Evolutionary conservation across 768 basidiomycete genomes (phyloP).

Genomic region (Russula foetens): DNA sequence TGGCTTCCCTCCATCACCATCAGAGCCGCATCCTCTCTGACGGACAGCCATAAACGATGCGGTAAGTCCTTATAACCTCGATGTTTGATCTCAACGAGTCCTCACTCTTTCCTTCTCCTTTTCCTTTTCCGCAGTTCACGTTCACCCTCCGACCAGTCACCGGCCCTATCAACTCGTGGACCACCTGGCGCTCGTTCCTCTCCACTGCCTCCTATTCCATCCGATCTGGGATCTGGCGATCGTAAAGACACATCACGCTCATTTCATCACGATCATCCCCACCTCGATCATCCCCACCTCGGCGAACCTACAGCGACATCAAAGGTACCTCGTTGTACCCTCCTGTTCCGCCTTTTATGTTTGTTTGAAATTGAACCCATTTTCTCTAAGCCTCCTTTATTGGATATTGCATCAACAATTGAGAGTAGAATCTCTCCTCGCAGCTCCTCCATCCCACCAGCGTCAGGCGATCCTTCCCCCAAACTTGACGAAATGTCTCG

Average conservation of each 20-base stretch:
- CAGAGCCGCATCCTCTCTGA: constrained; percentile 12
- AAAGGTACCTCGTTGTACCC: constrained; percentile 2
- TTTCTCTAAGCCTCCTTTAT: neutral
- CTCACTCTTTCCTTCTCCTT: constrained; percentile 8
- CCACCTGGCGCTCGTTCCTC: constrained; percentile 10
- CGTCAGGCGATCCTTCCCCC: constrained; percentile 18
- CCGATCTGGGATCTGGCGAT: constrained; percentile 16
- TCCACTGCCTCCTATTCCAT: constrained; percentile 5
- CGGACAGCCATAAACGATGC: constrained; percentile 17
- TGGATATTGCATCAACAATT: neutral
- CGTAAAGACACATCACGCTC: constrained; percentile 7
- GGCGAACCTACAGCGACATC: neutral
- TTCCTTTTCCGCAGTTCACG: constrained; percentile 10
- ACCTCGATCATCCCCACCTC: neutral
- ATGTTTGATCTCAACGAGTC: constrained; percentile 2
- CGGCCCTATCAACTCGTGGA: constrained; percentile 8
- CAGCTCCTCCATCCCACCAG: constrained; percentile 9
- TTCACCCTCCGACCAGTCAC: constrained; percentile 10
- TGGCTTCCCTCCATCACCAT: constrained; percentile 19
- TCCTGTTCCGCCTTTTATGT: neutral
- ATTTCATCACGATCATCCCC: constrained; percentile 12
- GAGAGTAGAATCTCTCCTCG: neutral
- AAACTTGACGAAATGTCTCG: constrained; percentile 38
- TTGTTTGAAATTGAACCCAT: neutral
- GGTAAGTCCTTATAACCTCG: constrained; percentile 20